These are phyloP conservation scores for Babesia divergens DNA, from an alignment of 169 alveolate genomes.

Conservation along the genomic window DNA sequence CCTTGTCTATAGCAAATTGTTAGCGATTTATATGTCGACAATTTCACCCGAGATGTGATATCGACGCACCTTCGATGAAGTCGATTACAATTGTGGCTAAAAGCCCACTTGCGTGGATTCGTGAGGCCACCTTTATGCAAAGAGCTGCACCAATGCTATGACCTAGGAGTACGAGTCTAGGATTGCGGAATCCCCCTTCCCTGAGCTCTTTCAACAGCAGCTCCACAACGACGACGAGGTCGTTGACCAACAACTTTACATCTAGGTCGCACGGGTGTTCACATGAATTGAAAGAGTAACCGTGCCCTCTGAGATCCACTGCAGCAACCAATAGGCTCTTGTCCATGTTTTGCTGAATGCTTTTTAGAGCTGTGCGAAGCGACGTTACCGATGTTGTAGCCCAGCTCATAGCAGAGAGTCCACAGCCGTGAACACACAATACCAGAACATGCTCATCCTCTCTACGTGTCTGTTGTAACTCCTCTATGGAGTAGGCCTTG, in stretches of 20 bases:
- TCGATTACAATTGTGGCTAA: neutral
- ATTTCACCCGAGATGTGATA: too few relatives aligned
- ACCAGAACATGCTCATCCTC: too few relatives aligned
- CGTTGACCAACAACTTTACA: neutral
- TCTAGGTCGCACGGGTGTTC: neutral
- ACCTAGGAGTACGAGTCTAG: neutral
- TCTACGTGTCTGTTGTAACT: too few relatives aligned
- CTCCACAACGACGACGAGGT: neutral
- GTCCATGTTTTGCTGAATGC: neutral
- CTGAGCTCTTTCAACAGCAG: neutral
- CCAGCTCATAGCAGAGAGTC: slow-evolving; percentile 24
- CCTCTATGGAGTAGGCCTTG: too few relatives aligned
- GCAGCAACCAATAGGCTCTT: slow-evolving; percentile 13
- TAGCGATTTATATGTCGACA: too few relatives aligned
- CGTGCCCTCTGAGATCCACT: slow-evolving; percentile 6
- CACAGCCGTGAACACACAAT: slow-evolving; percentile 27
- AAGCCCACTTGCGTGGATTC: too few relatives aligned
- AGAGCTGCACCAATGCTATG: slow-evolving; percentile 24
- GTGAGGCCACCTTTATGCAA: slow-evolving; percentile 5
- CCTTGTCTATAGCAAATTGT: too few relatives aligned
- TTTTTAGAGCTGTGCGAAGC: neutral
- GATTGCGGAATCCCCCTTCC: neutral
- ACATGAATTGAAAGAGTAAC: slow-evolving; percentile 9
- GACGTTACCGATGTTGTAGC: slow-evolving; percentile 1
- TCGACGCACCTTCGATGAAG: too few relatives aligned